phyloP scores from a whole-genome alignment of 345 rosid species.

The Isatis tinctoria region DNA sequence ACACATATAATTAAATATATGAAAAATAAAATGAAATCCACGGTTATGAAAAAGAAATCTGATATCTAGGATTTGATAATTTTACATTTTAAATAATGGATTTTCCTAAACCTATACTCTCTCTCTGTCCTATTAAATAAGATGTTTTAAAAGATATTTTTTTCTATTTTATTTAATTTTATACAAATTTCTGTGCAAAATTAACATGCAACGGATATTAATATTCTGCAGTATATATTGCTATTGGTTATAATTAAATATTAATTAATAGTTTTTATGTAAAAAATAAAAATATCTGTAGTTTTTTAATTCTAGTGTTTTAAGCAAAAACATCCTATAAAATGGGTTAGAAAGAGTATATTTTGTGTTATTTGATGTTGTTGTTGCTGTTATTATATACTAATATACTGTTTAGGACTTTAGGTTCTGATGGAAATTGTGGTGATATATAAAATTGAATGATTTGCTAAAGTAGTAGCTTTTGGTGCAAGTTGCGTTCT shows the following conservation, averaged over 20 bases:
- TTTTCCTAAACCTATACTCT: not conserved
- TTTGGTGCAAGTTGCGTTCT: conserved; percentile 28
- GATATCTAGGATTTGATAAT: not conserved
- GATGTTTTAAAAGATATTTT: no score
- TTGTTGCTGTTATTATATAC: not conserved
- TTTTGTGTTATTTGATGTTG: not conserved
- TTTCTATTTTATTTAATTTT: no score
- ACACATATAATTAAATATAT: not conserved
- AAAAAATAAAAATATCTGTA: no score
- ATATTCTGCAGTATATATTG: no score
- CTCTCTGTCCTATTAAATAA: no score
- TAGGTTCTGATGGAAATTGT: not conserved
- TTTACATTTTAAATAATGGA: not conserved
- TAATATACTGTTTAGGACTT: not conserved
- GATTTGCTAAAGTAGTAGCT: conserved; percentile 22
- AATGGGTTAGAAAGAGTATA: not conserved
- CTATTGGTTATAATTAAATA: no score
- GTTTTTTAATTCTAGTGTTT: no score
- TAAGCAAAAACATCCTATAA: no score
- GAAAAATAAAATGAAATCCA: not conserved
- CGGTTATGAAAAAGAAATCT: not conserved
- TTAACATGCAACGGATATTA: no score
- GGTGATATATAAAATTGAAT: not conserved
- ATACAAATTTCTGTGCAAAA: no score
- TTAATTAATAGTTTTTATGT: no score